These are phyloP conservation scores for Lathyrus sativus DNA, from an alignment of 306 rosid genomes.

Conservation along the genomic window DNA sequence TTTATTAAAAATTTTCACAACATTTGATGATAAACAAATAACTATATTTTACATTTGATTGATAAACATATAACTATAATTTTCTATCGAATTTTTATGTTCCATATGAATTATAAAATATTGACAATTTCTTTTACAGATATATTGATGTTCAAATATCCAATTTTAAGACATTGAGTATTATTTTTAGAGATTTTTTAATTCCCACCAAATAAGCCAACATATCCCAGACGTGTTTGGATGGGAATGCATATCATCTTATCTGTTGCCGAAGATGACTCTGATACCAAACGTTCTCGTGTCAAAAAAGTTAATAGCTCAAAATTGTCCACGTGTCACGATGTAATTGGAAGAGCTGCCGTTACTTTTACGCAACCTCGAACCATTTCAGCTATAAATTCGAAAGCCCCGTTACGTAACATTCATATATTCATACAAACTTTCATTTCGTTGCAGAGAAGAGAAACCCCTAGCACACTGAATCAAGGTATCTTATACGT, in stretches of 20 bases:
- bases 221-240: neutral
- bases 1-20: no score
- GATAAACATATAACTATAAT: no score
- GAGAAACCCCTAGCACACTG: neutral
- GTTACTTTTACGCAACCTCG: neutral
- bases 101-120: no score
- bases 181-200: no score
- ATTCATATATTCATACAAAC: neutral
- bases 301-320: neutral
- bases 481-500: slow-evolving; percentile 19
- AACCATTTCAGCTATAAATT: slow-evolving; percentile 15
- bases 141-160: no score
- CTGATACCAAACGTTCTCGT: slow-evolving; percentile 26
- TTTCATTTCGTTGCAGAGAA: neutral
- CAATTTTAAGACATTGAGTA: no score
- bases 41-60: no score
- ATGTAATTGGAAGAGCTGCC: neutral
- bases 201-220: neutral
- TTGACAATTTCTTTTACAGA: no score
- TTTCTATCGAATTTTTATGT: no score
- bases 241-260: neutral
- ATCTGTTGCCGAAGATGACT: slow-evolving; percentile 2
- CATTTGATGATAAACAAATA: no score
- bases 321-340: slow-evolving; percentile 29
- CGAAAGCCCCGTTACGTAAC: neutral